These are phyloP conservation scores for Aureobasidium pullulans DNA, from an alignment of 2,329 filamentous ascomycete genomes.

Conservation along the genomic window DNA sequence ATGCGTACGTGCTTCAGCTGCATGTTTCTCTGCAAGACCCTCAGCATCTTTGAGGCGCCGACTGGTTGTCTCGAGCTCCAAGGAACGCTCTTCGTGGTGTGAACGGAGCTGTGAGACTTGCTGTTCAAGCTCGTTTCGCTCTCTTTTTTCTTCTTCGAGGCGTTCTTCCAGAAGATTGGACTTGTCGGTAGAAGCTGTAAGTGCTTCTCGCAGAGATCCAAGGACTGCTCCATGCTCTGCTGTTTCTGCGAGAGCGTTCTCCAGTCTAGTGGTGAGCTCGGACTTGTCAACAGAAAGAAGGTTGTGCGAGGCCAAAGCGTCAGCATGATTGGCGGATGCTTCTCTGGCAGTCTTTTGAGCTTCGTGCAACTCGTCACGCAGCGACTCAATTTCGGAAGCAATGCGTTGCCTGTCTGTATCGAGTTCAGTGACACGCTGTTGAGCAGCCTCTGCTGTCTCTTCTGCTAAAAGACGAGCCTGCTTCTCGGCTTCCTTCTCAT, in stretches of 20 bases:
- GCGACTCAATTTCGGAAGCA: constrained; percentile 72
- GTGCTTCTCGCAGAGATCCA: constrained; percentile 66
- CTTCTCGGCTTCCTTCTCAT: constrained; percentile 73
- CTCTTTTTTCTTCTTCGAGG: constrained; percentile 72
- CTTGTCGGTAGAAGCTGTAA: constrained; percentile 72
- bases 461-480: constrained; percentile 77
- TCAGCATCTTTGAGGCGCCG: constrained; percentile 77
- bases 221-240: constrained; percentile 66
- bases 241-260: constrained; percentile 58
- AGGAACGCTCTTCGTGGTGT: constrained; percentile 73
- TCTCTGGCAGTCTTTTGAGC: constrained; percentile 72
- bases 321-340: constrained; percentile 67
- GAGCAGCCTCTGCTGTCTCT: constrained; percentile 73
- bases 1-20: constrained; percentile 79
- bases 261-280: constrained; percentile 62
- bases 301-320: constrained; percentile 66
- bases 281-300: constrained; percentile 81
- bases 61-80: constrained; percentile 67
- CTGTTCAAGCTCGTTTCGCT: constrained; percentile 66
- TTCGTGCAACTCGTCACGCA: constrained; percentile 79
- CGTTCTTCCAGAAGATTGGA: constrained; percentile 69
- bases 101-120: constrained; percentile 69
- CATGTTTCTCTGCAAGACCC: constrained; percentile 79
- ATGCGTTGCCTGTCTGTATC: constrained; percentile 78
- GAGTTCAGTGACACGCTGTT: constrained; percentile 75